Conservation (phyloP, 495 filamentous ascomycete genomes). For the Aspergillus leporis region DNA sequence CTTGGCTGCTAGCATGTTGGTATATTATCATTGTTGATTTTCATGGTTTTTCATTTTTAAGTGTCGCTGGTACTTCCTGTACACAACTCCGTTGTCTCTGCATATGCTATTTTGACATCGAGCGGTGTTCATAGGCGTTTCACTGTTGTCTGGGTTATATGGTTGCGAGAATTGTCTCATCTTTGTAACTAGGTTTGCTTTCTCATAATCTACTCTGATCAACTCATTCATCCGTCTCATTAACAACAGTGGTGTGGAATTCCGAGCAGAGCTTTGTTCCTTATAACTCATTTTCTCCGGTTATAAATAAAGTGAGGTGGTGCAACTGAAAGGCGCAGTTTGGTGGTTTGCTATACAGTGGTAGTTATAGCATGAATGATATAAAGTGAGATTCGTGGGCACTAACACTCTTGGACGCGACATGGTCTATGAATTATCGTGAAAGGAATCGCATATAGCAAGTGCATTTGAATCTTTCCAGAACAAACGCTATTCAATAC, state of each 20-base stretch:
- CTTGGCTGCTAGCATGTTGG: constrained; percentile 17
- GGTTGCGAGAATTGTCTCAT: neutral
- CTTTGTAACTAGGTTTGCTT: constrained; percentile 1
- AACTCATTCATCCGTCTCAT: neutral
- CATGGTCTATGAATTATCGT: no score
- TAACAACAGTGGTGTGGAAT: neutral
- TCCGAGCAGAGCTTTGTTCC: no score
- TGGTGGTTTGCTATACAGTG: no score
- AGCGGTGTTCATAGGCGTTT: constrained; percentile 1
- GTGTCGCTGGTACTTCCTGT: constrained; percentile 5
- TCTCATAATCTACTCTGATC: neutral
- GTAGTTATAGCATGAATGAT: no score
- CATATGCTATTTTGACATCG: constrained; percentile 9
- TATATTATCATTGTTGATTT: constrained; percentile 13
- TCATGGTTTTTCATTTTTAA: neutral
- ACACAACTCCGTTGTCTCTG: neutral
- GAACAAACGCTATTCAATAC: no score
- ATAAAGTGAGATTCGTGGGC: no score
- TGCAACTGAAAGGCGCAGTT: no score
- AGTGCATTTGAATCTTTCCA: no score
- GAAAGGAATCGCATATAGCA: no score
- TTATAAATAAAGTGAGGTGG: no score
- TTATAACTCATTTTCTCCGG: no score
- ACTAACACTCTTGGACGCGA: no score
- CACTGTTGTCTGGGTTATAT: neutral